A percentile compares a stretch with the other conserved stretches of the same genome.
Evolutionary conservation across 169 alveolate genomes (phyloP).

Genomic region (Plasmodium vinckei): DNA sequence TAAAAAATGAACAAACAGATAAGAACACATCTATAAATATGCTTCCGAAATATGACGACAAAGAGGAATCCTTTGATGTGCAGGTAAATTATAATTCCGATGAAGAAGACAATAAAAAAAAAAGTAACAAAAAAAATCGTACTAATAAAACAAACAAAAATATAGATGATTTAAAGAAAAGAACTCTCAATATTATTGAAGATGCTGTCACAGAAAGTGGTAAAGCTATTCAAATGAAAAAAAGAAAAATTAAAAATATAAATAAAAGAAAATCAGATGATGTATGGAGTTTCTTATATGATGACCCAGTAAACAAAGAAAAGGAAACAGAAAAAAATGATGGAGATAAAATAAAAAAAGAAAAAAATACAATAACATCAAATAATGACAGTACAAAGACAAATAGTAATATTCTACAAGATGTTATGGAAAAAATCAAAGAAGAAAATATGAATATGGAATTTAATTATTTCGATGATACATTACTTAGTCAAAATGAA

Average conservation of each 20-base stretch:
- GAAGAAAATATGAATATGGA: conserved; percentile 51
- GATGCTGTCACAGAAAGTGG: neutral
- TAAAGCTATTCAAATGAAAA: conserved; percentile 1
- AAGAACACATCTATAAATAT: conserved; percentile 26
- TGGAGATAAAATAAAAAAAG: neutral
- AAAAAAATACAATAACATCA: neutral
- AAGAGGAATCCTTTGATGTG: conserved; percentile 30
- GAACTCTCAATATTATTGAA: neutral
- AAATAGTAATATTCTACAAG: conserved; percentile 17
- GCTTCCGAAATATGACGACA: conserved; percentile 57
- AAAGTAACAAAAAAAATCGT: conserved; percentile 1
- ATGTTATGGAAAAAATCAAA: conserved; percentile 51
- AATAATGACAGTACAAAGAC: neutral
- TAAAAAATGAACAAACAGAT: neutral
- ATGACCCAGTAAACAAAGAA: neutral
- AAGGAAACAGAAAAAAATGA: neutral
- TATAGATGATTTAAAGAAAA: neutral
- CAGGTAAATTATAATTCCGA: conserved; percentile 24
- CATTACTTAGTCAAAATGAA: conserved; percentile 33
- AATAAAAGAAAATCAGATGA: conserved; percentile 59
- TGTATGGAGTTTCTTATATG: conserved; percentile 56
- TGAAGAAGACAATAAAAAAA: conserved; percentile 1
- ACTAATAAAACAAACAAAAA: conserved; percentile 5
- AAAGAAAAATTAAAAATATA: conserved; percentile 58
- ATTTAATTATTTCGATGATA: conserved; percentile 33